Percentiles rank a stretch among this genome's conserved stretches.
phyloP scores from a whole-genome alignment of 768 basidiomycete species.

The Udeniomyces megalosporus region DNA sequence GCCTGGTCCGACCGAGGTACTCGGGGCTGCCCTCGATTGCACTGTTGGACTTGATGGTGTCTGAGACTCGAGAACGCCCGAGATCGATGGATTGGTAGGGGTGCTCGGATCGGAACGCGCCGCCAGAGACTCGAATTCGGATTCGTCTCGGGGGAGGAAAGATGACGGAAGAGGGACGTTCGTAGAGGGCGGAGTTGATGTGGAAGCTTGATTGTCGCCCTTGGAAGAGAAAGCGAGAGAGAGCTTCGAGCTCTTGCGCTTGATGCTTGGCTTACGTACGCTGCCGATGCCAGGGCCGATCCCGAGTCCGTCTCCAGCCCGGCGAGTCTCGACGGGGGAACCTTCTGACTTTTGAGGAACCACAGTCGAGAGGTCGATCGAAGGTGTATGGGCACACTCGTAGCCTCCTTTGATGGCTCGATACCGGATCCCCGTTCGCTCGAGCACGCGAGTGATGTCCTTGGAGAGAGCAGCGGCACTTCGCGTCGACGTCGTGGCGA shows the following conservation, averaged over 20 bases:
- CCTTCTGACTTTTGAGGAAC: not conserved
- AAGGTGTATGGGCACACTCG: slow-evolving; percentile 89
- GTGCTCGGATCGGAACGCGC: too few relatives aligned
- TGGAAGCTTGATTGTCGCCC: not conserved
- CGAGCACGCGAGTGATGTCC: slow-evolving; percentile 72
- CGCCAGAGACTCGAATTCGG: too few relatives aligned
- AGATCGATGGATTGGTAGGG: too few relatives aligned
- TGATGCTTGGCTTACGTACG: slow-evolving; percentile 8
- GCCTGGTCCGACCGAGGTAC: too few relatives aligned
- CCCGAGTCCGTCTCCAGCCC: not conserved
- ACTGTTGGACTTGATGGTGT: too few relatives aligned
- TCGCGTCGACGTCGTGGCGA: slow-evolving; percentile 89
- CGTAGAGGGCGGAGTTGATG: slow-evolving; percentile 6
- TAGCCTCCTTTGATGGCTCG: slow-evolving; percentile 78
- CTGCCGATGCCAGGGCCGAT: not conserved
- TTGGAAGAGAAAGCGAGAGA: slow-evolving; percentile 7
- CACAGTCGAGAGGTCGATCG: slow-evolving; percentile 74
- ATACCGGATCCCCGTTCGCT: slow-evolving; percentile 90
- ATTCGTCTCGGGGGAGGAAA: too few relatives aligned
- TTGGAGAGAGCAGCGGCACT: slow-evolving; percentile 58
- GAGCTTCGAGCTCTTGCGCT: slow-evolving; percentile 19
- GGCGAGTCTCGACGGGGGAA: not conserved
- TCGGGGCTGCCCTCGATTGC: too few relatives aligned
- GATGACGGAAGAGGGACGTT: not conserved
- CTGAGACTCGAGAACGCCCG: too few relatives aligned